phyloP scores from a whole-genome alignment of 2,329 filamentous ascomycete genomes.

The Diaporthe eres region DNA sequence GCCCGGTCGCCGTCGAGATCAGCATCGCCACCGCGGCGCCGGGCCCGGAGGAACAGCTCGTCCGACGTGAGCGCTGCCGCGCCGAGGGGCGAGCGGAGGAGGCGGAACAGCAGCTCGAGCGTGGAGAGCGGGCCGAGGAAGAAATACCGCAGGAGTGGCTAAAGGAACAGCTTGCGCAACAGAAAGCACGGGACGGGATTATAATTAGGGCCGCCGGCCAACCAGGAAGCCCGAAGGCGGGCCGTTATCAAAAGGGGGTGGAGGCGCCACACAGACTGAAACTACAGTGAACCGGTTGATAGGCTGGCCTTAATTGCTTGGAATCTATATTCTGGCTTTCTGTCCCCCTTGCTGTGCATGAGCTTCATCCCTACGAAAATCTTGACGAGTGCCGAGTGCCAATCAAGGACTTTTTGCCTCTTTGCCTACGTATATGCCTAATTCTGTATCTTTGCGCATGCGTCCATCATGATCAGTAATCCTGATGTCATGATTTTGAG shows the following conservation, averaged over 20 bases:
- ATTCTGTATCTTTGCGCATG: neutral
- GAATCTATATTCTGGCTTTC: neutral
- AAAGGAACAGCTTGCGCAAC: neutral
- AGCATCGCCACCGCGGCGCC: conserved; percentile 34
- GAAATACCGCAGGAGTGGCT: conserved; percentile 39
- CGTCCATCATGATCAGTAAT: neutral
- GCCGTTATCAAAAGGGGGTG: no score
- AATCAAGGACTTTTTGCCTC: no score
- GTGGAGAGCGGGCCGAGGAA: conserved; percentile 39
- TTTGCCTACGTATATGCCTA: neutral
- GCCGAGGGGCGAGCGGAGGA: conserved; percentile 37
- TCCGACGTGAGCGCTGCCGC: conserved; percentile 29
- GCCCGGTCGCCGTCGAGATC: conserved; percentile 33
- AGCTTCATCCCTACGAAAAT: neutral
- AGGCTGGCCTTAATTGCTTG: neutral
- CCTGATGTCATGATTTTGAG: no score
- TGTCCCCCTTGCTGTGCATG: neutral
- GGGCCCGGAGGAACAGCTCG: conserved; percentile 31
- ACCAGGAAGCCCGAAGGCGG: no score
- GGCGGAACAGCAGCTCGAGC: conserved; percentile 41
- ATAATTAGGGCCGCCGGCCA: neutral
- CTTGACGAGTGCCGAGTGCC: neutral
- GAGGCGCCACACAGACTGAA: neutral
- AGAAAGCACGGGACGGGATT: neutral
- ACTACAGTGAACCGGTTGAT: neutral